Percentiles rank a stretch among this genome's conserved stretches.
Conservation (phyloP, 805 yeast species). For the Wickerhamiella azyma region DNA sequence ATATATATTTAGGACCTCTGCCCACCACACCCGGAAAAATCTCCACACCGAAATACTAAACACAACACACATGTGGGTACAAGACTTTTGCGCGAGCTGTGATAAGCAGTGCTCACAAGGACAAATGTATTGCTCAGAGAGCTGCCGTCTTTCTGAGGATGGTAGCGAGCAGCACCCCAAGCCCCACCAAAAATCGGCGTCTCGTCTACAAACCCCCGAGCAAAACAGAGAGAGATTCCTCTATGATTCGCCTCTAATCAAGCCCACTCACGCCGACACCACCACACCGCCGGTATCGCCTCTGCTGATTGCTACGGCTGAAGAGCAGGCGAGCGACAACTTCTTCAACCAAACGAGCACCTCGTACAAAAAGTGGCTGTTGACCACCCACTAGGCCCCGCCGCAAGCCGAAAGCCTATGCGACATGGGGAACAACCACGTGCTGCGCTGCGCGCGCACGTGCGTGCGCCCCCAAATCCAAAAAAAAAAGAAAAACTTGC, state of each 20-base stretch:
- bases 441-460: too few species aligned
- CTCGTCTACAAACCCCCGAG: background rate
- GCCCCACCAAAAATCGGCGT: background rate
- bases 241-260: conserved; percentile 18
- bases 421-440: too few species aligned
- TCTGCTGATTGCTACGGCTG: conserved; percentile 13
- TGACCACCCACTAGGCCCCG: conserved; percentile 3
- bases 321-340: conserved; percentile 3
- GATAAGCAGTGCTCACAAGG: conserved; percentile 36
- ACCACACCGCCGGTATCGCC: conserved; percentile 18
- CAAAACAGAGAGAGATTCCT: conserved; percentile 12
- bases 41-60: background rate
- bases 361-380: conserved; percentile 7
- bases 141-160: conserved; percentile 24
- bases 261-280: conserved; percentile 13
- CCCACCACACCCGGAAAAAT: background rate
- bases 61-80: conserved; percentile 27
- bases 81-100: conserved; percentile 46
- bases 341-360: conserved; percentile 7
- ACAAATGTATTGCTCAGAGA: conserved; percentile 35
- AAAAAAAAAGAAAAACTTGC: background rate
- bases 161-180: background rate
- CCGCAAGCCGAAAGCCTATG: too few species aligned
- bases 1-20: background rate
- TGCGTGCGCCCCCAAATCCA: too few species aligned